Evolutionary conservation across 148 eudicot species (phyloP).

Genomic region (Silene uniflora): DNA sequence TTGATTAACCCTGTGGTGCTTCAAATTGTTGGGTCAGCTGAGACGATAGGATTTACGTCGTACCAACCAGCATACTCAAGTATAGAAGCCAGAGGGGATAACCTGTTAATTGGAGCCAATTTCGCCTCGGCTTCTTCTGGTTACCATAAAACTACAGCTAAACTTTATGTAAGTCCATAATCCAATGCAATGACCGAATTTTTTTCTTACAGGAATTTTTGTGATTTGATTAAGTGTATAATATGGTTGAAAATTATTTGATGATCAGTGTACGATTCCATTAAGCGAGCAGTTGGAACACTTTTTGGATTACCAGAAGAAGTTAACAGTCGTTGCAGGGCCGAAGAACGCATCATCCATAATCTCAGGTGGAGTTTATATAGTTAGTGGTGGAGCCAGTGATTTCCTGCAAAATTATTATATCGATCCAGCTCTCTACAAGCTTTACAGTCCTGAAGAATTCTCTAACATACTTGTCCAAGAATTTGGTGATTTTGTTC

Average conservation of each 20-base stretch:
- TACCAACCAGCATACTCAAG: slow-evolving; percentile 62
- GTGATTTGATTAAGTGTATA: background rate
- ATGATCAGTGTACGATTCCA: slow-evolving; percentile 39
- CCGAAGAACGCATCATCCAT: slow-evolving; percentile 42
- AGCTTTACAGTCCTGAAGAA: slow-evolving; percentile 40
- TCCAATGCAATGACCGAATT: background rate
- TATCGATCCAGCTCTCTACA: slow-evolving; percentile 58
- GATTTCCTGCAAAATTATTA: slow-evolving; percentile 68
- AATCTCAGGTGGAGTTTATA: slow-evolving; percentile 40
- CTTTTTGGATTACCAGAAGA: slow-evolving; percentile 52
- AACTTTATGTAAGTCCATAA: slow-evolving; percentile 47
- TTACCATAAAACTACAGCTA: slow-evolving; percentile 55
- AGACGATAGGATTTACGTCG: slow-evolving; percentile 58
- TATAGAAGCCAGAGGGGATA: slow-evolving; percentile 44
- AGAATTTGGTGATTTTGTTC: slow-evolving; percentile 39
- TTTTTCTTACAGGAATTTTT: background rate
- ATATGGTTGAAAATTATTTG: background rate
- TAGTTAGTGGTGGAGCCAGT: slow-evolving; percentile 57
- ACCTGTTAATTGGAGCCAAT: slow-evolving; percentile 58
- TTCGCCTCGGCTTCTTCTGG: slow-evolving; percentile 80
- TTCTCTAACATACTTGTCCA: slow-evolving; percentile 46
- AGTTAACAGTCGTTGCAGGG: slow-evolving; percentile 40
- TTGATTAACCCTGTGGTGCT: background rate
- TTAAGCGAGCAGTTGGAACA: slow-evolving; percentile 43
- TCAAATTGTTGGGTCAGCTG: slow-evolving; percentile 37